Percentiles rank a stretch among this genome's conserved stretches.
Evolutionary conservation across 2,329 filamentous ascomycete genomes (phyloP).

Genomic region (Blastomyces percursus): DNA sequence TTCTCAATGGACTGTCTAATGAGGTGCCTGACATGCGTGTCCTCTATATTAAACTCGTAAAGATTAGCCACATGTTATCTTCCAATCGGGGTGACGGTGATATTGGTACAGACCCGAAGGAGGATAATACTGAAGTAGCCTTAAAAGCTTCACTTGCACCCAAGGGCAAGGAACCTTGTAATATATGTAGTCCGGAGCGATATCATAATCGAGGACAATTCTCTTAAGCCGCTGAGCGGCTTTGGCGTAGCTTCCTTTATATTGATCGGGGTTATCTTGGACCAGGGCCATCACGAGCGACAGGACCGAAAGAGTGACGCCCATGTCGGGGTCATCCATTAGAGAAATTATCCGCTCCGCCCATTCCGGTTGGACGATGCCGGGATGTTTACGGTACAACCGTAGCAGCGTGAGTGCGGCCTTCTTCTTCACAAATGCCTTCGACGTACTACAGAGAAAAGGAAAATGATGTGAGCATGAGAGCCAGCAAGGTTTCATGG

Average conservation of each 20-base stretch:
- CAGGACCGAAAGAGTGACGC: constrained; percentile 88
- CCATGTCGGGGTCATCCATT: constrained; percentile 93
- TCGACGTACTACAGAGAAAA: constrained; percentile 52
- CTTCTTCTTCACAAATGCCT: constrained; percentile 99
- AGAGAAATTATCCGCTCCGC: constrained; percentile 96
- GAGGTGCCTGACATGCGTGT: constrained; percentile 80
- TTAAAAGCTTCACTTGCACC: constrained; percentile 90
- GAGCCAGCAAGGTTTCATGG: not conserved
- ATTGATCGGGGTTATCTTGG: constrained; percentile 88
- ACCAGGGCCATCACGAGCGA: constrained; percentile 90
- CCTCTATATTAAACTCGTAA: constrained; percentile 47
- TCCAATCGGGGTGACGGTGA: constrained; percentile 8
- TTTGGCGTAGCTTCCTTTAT: constrained; percentile 89
- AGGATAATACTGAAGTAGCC: constrained; percentile 89
- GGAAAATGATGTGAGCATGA: not conserved
- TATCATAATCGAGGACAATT: constrained; percentile 82
- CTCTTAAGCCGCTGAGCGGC: constrained; percentile 81
- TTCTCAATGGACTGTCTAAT: constrained; percentile 85
- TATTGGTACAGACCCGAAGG: constrained; percentile 57
- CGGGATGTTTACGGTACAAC: constrained; percentile 86
- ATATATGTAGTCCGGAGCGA: constrained; percentile 84
- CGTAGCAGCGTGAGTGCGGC: constrained; percentile 86
- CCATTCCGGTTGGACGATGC: constrained; percentile 93
- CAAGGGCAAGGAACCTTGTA: constrained; percentile 99
- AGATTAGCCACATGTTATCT: not conserved